Evolutionary conservation across 129 eudicot genomes (phyloP).

Genomic region (Oenanthe sinensis): DNA sequence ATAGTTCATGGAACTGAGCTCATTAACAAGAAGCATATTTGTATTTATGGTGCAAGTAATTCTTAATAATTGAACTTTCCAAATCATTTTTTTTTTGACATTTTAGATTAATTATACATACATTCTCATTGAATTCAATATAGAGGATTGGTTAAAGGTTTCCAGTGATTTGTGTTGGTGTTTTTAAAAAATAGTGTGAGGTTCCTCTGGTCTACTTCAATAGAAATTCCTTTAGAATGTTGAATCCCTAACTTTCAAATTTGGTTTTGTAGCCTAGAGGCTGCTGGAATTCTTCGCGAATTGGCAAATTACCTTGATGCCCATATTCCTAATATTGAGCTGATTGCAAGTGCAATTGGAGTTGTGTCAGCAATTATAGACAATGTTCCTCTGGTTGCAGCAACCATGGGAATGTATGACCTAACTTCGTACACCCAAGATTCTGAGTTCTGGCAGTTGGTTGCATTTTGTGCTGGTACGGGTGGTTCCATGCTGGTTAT

Average conservation of each 20-base stretch:
- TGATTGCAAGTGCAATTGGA: conserved; percentile 96
- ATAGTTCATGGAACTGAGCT: neutral
- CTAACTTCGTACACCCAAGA: conserved; percentile 80
- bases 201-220: neutral
- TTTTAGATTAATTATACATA: neutral
- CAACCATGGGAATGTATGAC: conserved; percentile 98
- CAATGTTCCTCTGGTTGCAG: conserved; percentile 98
- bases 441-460: conserved; percentile 87
- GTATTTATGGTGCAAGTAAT: neutral
- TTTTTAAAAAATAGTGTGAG: neutral
- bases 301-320: conserved; percentile 94
- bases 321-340: conserved; percentile 56
- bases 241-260: neutral
- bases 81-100: neutral
- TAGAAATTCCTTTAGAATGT: neutral
- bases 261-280: conserved; percentile 55
- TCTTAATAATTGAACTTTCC: neutral
- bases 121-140: neutral
- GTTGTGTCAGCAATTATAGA: conserved; percentile 86
- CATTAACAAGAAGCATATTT: neutral
- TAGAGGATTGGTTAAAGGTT: neutral
- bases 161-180: neutral
- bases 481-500: conserved; percentile 97
- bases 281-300: conserved; percentile 91
- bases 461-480: conserved; percentile 93